Evolutionary conservation across 2,329 filamentous ascomycete genomes (phyloP).

Genomic region (Diaporthe sp.): DNA sequence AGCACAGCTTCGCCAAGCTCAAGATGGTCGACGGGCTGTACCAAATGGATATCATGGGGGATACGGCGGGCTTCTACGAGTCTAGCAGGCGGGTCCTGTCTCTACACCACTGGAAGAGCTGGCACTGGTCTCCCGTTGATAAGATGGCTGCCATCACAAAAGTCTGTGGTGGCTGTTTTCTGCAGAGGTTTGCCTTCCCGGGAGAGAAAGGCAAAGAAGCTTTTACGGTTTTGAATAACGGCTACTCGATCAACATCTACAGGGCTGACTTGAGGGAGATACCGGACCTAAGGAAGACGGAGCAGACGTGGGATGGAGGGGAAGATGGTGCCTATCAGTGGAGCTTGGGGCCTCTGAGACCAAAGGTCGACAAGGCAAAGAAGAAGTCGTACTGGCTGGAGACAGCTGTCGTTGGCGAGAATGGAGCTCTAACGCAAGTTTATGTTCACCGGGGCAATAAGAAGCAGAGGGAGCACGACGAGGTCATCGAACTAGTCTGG

Average conservation of each 20-base stretch:
- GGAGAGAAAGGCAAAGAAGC: constrained; percentile 44
- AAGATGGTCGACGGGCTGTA: constrained; percentile 66
- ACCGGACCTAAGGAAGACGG: constrained; percentile 49
- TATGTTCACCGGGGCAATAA: constrained; percentile 61
- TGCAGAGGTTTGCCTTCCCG: constrained; percentile 65
- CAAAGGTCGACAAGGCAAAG: constrained; percentile 47
- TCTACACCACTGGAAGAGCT: constrained; percentile 74
- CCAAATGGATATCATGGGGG: constrained; percentile 68
- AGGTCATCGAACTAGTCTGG: constrained; percentile 64
- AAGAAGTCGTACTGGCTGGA: constrained; percentile 67
- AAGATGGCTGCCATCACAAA: constrained; percentile 61
- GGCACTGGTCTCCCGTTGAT: constrained; percentile 64
- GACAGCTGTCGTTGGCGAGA: constrained; percentile 53
- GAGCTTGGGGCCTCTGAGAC: constrained; percentile 64
- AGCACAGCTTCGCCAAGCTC: constrained; percentile 64
- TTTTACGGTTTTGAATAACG: constrained; percentile 63
- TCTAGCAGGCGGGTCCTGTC: constrained; percentile 64
- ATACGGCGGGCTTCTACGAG: constrained; percentile 71
- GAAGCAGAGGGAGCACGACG: constrained; percentile 53
- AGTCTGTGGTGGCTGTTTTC: constrained; percentile 69
- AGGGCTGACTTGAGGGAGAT: constrained; percentile 47
- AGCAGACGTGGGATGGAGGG: constrained; percentile 59
- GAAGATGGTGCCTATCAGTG: constrained; percentile 64
- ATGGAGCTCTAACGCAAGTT: constrained; percentile 62
- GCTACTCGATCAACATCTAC: constrained; percentile 68